phyloP scores from a whole-genome alignment of 352 stramenopile genomes.

The Globisporangium barbulae region DNA sequence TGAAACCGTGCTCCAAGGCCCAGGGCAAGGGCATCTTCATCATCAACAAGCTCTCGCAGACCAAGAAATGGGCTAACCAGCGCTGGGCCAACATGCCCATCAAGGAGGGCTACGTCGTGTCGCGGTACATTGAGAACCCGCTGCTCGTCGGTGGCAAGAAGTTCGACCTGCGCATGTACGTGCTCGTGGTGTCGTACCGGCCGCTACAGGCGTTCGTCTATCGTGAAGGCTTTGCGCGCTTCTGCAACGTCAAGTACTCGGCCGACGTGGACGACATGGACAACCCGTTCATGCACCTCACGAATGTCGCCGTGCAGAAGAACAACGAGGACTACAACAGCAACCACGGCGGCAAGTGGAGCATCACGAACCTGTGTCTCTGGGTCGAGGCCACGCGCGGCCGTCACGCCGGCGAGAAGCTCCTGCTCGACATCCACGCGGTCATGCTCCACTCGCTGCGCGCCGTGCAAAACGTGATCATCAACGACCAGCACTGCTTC shows the following conservation, averaged over 20 bases:
- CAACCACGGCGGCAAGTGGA: slow-evolving; percentile 90
- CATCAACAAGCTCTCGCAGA: slow-evolving; percentile 91
- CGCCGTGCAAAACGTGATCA: slow-evolving; percentile 91
- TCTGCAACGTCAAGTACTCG: slow-evolving; percentile 91
- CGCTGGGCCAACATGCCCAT: slow-evolving; percentile 60
- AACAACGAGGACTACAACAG: slow-evolving; percentile 91
- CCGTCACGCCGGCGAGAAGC: slow-evolving; percentile 45
- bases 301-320: slow-evolving; percentile 90
- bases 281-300: slow-evolving; percentile 90
- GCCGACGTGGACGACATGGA: slow-evolving; percentile 82
- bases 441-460: slow-evolving; percentile 86
- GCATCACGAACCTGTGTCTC: slow-evolving; percentile 80
- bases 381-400: slow-evolving; percentile 79
- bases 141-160: slow-evolving; percentile 92
- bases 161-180: slow-evolving; percentile 92
- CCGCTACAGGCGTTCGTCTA: slow-evolving; percentile 82
- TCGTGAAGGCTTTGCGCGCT: slow-evolving; percentile 89
- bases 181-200: slow-evolving; percentile 88
- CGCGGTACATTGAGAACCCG: slow-evolving; percentile 89
- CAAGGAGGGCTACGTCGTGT: slow-evolving; percentile 88
- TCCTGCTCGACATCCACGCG: slow-evolving; percentile 60
- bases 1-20: slow-evolving; percentile 89
- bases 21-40: slow-evolving; percentile 94
- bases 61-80: slow-evolving; percentile 88
- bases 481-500: slow-evolving; percentile 93